phyloP scores from a whole-genome alignment of 768 basidiomycete species.

The Botryobasidium botryosum region DNA sequence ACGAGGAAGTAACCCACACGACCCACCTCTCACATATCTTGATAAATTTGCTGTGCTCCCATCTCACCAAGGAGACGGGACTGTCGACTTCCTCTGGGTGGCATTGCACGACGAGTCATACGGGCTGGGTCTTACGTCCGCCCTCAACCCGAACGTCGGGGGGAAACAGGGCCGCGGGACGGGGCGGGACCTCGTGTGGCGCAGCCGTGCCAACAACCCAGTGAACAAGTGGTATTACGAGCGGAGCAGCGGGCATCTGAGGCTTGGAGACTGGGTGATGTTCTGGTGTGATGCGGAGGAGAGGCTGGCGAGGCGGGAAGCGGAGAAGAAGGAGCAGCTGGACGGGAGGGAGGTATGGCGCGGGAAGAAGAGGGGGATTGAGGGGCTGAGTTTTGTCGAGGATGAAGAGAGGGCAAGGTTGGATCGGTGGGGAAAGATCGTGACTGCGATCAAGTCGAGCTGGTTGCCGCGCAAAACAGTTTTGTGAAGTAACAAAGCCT shows the following conservation, averaged over 20 bases:
- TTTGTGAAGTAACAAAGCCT: too few species aligned
- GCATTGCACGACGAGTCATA: slow-evolving; percentile 97
- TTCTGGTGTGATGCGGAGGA: slow-evolving; percentile 99
- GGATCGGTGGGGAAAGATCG: slow-evolving; percentile 46
- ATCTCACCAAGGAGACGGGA: slow-evolving; percentile 90
- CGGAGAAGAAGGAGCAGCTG: slow-evolving; percentile 11
- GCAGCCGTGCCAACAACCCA: slow-evolving; percentile 81
- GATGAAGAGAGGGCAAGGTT: slow-evolving; percentile 62
- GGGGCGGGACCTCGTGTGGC: slow-evolving; percentile 93
- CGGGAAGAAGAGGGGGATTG: too few species aligned
- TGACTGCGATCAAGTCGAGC: slow-evolving; percentile 56
- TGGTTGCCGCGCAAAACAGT: too few species aligned
- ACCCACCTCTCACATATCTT: slow-evolving; percentile 80
- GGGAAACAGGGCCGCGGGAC: slow-evolving; percentile 79
- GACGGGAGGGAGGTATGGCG: slow-evolving; percentile 34
- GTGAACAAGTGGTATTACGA: slow-evolving; percentile 99
- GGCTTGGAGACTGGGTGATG: slow-evolving; percentile 61
- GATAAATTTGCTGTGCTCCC: slow-evolving; percentile 98
- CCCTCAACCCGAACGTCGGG: slow-evolving; percentile 81
- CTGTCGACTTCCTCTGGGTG: slow-evolving; percentile 98
- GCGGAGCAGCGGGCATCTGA: slow-evolving; percentile 76
- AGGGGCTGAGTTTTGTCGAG: slow-evolving; percentile 54
- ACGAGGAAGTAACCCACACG: not conserved
- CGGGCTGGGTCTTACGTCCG: slow-evolving; percentile 82
- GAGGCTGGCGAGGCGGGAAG: slow-evolving; percentile 33